Percentiles rank a stretch among this genome's conserved stretches.
Evolutionary conservation across 2,329 filamentous ascomycete species (phyloP).

Genomic region (Calonectria hawksworthii): DNA sequence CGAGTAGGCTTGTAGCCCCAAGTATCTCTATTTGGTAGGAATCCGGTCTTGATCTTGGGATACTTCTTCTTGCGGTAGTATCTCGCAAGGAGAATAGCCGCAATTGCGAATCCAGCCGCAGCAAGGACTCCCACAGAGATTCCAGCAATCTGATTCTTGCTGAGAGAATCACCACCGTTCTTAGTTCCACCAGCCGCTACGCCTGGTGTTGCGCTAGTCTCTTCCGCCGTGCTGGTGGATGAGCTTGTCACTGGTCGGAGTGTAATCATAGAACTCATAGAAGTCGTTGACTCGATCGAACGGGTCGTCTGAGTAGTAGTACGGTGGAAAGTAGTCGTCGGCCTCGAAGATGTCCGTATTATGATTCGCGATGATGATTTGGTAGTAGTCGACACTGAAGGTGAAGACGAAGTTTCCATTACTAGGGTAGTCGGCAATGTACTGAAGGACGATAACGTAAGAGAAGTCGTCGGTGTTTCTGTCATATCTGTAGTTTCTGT

Average conservation of each 20-base stretch:
- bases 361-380: conserved; percentile 1
- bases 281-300: background rate
- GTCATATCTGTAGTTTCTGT: background rate
- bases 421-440: conserved; percentile 47
- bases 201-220: conserved; percentile 33
- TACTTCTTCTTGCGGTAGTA: conserved; percentile 57
- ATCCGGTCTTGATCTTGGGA: conserved; percentile 53
- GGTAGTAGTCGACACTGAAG: conserved; percentile 27
- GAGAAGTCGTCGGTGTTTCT: background rate
- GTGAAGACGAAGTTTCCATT: conserved; percentile 44
- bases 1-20: conserved; percentile 52
- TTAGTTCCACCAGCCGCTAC: conserved; percentile 31
- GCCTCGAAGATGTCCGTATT: background rate
- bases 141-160: conserved; percentile 66
- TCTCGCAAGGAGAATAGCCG: conserved; percentile 61
- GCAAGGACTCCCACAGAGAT: conserved; percentile 69
- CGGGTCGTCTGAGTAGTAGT: background rate
- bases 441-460: conserved; percentile 30
- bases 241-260: conserved; percentile 23
- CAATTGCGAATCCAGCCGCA: conserved; percentile 62
- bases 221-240: conserved; percentile 30
- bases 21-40: conserved; percentile 55
- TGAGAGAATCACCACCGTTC: conserved; percentile 43
- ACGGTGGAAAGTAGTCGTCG: background rate
- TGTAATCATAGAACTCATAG: conserved; percentile 3